These are phyloP conservation scores for Linaria vulgaris DNA, from an alignment of 257 asterid species.

Conservation along the genomic window DNA sequence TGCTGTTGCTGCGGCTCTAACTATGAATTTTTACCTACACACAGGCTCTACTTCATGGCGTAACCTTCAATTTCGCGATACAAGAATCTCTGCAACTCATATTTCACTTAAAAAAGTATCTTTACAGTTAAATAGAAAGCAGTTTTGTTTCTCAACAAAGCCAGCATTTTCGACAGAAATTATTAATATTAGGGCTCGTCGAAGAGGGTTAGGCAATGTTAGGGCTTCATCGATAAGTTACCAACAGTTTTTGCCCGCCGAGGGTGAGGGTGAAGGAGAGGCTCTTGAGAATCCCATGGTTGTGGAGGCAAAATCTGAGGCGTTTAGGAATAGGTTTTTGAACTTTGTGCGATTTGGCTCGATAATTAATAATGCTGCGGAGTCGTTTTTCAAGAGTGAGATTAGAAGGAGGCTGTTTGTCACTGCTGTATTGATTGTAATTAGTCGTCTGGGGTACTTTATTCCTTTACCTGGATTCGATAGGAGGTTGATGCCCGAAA, in stretches of 20 bases:
- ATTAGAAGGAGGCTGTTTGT: slow-evolving; percentile 88
- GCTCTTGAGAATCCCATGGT: slow-evolving; percentile 22
- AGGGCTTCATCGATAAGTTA: slow-evolving; percentile 51
- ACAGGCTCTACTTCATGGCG: neutral
- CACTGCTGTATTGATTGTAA: slow-evolving; percentile 67
- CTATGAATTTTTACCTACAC: neutral
- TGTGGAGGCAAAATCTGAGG: slow-evolving; percentile 37
- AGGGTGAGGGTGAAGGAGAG: slow-evolving; percentile 33
- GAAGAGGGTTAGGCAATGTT: slow-evolving; percentile 23
- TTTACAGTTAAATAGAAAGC: slow-evolving; percentile 34
- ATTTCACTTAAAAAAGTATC: slow-evolving; percentile 29
- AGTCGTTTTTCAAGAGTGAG: slow-evolving; percentile 95
- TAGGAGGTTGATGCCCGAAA: slow-evolving; percentile 85
- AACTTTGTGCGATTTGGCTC: slow-evolving; percentile 68
- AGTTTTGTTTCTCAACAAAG: slow-evolving; percentile 24
- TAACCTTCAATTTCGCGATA: slow-evolving; percentile 24
- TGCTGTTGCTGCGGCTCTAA: no score
- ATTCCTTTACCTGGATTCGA: slow-evolving; percentile 96
- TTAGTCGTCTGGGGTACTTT: slow-evolving; percentile 89
- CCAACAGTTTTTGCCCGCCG: slow-evolving; percentile 40
- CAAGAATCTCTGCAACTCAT: slow-evolving; percentile 29
- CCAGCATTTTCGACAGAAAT: neutral
- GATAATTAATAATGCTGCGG: slow-evolving; percentile 67
- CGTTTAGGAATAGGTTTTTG: slow-evolving; percentile 74
- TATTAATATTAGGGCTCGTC: slow-evolving; percentile 2